Conservation (phyloP, 2,329 filamentous ascomycete species). For the Thielaviopsis musarum region DNA sequence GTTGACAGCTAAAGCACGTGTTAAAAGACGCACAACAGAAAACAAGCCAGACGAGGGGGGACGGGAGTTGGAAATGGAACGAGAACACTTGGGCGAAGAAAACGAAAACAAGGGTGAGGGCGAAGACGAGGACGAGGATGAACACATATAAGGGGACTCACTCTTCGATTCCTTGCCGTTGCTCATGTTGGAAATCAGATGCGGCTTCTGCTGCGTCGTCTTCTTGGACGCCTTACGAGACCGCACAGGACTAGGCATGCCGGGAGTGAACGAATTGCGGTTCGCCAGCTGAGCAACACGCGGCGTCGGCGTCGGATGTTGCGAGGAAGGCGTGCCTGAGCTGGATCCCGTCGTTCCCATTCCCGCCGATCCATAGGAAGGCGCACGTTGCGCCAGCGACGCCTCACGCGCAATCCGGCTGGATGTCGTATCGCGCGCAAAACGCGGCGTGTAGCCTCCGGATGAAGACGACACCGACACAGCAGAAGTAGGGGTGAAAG, state of each 20-base stretch:
- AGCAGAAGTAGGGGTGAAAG: constrained; percentile 44
- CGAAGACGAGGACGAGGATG: no score
- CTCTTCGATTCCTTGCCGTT: constrained; percentile 62
- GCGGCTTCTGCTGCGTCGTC: constrained; percentile 52
- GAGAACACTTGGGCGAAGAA: no score
- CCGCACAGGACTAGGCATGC: constrained; percentile 27
- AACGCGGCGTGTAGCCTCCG: constrained; percentile 36
- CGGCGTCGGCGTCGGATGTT: constrained; percentile 29
- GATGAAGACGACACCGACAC: constrained; percentile 17
- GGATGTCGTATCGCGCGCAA: constrained; percentile 48
- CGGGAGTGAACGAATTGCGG: constrained; percentile 29
- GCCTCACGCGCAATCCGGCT: constrained; percentile 49
- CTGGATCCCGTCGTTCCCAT: no score
- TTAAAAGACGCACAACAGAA: constrained; percentile 17
- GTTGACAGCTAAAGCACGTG: constrained; percentile 48
- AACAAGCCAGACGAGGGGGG: not conserved
- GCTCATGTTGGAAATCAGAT: constrained; percentile 73
- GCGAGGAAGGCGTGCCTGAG: constrained; percentile 24
- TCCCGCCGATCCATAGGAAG: constrained; percentile 25
- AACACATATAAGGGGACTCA: constrained; percentile 28
- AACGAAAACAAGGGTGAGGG: no score
- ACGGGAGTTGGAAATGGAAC: no score
- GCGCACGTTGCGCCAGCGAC: constrained; percentile 40
- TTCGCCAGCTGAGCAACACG: constrained; percentile 36
- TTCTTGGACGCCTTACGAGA: constrained; percentile 41